A percentile compares a stretch with the other conserved stretches of the same genome.
Conservation (phyloP, 345 rosid genomes). For the Gossypium ekmanianum region DNA sequence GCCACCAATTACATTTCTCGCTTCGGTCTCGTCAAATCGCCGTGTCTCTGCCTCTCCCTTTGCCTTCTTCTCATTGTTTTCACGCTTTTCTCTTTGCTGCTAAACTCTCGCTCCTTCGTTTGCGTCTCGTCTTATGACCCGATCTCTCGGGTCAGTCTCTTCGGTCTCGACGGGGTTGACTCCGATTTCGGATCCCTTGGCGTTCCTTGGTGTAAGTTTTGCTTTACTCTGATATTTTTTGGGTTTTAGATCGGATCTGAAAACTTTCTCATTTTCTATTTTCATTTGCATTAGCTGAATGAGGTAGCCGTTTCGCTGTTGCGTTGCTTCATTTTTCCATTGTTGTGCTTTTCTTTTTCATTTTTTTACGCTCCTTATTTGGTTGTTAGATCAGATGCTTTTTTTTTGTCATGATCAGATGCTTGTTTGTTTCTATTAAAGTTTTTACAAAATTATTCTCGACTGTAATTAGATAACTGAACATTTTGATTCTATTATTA, state of each 20-base stretch:
- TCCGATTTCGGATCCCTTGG: slow-evolving; percentile 92
- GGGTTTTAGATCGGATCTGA: not conserved
- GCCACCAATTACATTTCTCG: slow-evolving; percentile 46
- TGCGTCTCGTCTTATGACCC: slow-evolving; percentile 72
- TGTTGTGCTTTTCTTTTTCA: not conserved
- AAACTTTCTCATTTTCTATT: too few relatives aligned
- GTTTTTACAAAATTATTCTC: not conserved
- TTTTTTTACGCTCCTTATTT: not conserved
- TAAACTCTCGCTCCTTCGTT: slow-evolving; percentile 54
- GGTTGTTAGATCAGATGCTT: not conserved
- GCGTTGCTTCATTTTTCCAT: slow-evolving; percentile 1
- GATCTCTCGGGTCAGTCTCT: slow-evolving; percentile 61
- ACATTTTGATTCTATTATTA: not conserved
- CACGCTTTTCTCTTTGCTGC: slow-evolving; percentile 25
- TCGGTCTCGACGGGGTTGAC: slow-evolving; percentile 70
- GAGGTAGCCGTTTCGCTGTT: not conserved
- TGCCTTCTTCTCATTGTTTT: slow-evolving; percentile 19
- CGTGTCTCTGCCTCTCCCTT: slow-evolving; percentile 43
- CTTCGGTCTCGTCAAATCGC: slow-evolving; percentile 42
- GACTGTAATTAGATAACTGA: not conserved
- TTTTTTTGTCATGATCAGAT: not conserved
- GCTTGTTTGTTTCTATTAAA: not conserved
- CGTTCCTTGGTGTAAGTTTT: slow-evolving; percentile 97
- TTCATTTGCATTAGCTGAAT: not conserved
- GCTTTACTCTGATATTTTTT: not conserved